Conservation (phyloP, 495 filamentous ascomycete genomes). For the Entonaema liquescens region DNA sequence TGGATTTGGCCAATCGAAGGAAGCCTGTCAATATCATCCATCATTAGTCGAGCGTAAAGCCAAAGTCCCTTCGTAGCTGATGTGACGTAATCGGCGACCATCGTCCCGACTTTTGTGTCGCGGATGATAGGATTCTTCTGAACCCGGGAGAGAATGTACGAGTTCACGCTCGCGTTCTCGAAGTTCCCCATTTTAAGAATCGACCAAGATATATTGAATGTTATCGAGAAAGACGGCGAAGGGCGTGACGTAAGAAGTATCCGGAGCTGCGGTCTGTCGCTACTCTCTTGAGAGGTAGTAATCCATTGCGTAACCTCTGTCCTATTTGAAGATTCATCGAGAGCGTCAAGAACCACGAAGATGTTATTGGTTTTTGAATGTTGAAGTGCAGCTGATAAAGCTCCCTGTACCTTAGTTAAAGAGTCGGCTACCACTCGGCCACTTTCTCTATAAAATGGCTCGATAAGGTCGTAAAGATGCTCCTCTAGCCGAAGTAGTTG, state of each 20-base stretch:
- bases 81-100: slow-evolving; percentile 12
- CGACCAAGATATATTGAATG: neutral
- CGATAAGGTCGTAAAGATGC: slow-evolving; percentile 34
- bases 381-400: slow-evolving; percentile 19
- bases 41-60: slow-evolving; percentile 47
- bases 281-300: neutral
- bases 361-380: slow-evolving; percentile 14
- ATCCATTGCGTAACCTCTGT: slow-evolving; percentile 32
- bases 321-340: slow-evolving; percentile 42
- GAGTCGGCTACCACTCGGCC: slow-evolving; percentile 42
- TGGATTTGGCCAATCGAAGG: slow-evolving; percentile 38
- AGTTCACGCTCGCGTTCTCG: slow-evolving; percentile 17
- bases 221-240: slow-evolving; percentile 1
- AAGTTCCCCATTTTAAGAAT: slow-evolving; percentile 21
- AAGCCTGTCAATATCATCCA: slow-evolving; percentile 43
- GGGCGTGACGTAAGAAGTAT: slow-evolving; percentile 21
- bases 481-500: slow-evolving; percentile 35
- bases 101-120: slow-evolving; percentile 3
- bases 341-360: slow-evolving; percentile 41
- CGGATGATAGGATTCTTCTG: slow-evolving; percentile 28
- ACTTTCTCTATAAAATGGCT: slow-evolving; percentile 38
- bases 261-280: slow-evolving; percentile 2
- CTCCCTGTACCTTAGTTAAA: slow-evolving; percentile 26
- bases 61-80: slow-evolving; percentile 40
- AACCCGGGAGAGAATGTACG: slow-evolving; percentile 21